These are phyloP conservation scores for Backusella tuberculispora DNA, from an alignment of 192 early-diverging fungal species.

Conservation along the genomic window DNA sequence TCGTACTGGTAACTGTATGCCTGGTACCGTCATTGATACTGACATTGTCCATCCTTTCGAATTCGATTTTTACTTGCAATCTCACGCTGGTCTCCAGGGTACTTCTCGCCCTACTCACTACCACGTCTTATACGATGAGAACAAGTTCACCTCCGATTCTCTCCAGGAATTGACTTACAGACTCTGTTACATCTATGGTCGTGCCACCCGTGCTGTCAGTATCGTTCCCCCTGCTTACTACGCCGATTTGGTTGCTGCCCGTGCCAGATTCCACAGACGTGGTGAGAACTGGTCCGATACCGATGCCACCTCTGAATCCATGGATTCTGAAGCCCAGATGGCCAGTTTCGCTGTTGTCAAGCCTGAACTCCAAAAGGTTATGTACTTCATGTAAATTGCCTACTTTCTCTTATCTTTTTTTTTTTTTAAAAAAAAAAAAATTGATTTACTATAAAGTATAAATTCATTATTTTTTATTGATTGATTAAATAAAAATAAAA, in stretches of 20 bases:
- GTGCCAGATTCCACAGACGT: slow-evolving; percentile 83
- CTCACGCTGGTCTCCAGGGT: slow-evolving; percentile 91
- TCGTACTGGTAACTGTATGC: slow-evolving; percentile 75
- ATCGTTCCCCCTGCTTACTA: slow-evolving; percentile 93
- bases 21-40: slow-evolving; percentile 83
- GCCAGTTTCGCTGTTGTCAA: slow-evolving; percentile 45
- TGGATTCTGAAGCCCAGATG: slow-evolving; percentile 36
- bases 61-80: slow-evolving; percentile 89
- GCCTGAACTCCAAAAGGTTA: slow-evolving; percentile 57
- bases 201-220: slow-evolving; percentile 87
- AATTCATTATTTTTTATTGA: too few relatives aligned
- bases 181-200: slow-evolving; percentile 89
- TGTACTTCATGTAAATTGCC: slow-evolving; percentile 37
- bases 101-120: slow-evolving; percentile 93
- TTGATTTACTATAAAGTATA: too few relatives aligned
- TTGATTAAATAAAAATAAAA: too few relatives aligned
- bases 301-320: slow-evolving; percentile 39
- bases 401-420: not conserved
- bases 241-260: slow-evolving; percentile 87
- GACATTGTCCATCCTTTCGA: slow-evolving; percentile 76
- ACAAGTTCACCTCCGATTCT: slow-evolving; percentile 78
- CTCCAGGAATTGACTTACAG: slow-evolving; percentile 89
- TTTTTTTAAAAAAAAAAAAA: too few relatives aligned
- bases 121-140: slow-evolving; percentile 87
- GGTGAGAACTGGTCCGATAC: slow-evolving; percentile 57